A percentile compares a stretch with the other conserved stretches of the same genome.
Evolutionary conservation across 2,329 filamentous ascomycete genomes (phyloP).

Genomic region (Arthroderma uncinatum): DNA sequence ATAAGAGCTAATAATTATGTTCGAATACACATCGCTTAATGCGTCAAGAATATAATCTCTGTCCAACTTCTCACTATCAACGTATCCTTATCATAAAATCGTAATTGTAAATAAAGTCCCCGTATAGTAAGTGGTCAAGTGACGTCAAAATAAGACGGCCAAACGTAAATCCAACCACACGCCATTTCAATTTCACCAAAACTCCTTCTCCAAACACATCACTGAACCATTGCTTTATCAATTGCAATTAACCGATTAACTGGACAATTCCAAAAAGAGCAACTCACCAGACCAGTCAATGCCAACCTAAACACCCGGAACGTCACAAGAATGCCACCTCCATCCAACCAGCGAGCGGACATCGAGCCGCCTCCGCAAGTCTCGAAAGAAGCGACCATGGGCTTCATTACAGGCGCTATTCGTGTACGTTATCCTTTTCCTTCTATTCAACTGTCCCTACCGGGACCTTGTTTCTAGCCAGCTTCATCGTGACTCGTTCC

Average conservation of each 20-base stretch:
- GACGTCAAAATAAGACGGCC: not conserved
- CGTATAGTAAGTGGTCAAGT: no score
- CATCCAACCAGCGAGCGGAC: conserved; percentile 28
- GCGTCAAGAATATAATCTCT: not conserved
- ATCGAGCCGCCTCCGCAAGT: conserved; percentile 35
- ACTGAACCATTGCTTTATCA: not conserved
- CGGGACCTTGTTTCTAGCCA: no score
- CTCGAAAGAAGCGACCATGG: conserved; percentile 31
- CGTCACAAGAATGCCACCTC: conserved; percentile 29
- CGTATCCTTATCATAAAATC: no score
- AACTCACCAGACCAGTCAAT: not conserved
- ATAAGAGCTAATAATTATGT: not conserved
- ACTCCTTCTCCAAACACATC: not conserved
- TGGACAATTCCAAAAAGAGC: not conserved
- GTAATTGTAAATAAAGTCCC: no score
- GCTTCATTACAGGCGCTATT: conserved; percentile 35
- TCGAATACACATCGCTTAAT: not conserved
- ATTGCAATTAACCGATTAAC: no score
- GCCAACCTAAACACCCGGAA: not conserved
- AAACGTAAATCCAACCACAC: not conserved
- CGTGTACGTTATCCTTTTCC: conserved; percentile 25
- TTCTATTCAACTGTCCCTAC: not conserved
- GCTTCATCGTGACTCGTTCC: no score
- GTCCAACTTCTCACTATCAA: not conserved
- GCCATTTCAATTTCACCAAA: not conserved